These are phyloP conservation scores for Kluyveromyces starmeri DNA, from an alignment of 805 yeast species.

Conservation along the genomic window DNA sequence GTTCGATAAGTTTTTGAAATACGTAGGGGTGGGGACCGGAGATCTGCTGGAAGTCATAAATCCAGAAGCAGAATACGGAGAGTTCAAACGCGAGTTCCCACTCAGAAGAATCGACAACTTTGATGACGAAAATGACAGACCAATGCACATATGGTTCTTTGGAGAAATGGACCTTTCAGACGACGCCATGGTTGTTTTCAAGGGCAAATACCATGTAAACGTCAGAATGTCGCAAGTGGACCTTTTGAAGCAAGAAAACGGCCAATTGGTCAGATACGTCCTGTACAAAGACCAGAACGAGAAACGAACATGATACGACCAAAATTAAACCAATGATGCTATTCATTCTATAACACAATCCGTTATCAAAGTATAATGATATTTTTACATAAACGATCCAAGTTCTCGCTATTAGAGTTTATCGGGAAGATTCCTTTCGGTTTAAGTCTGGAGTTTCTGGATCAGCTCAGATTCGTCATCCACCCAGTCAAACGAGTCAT, in stretches of 20 bases:
- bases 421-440: too few species aligned
- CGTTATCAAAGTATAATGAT: not conserved
- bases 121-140: slow-evolving; percentile 11
- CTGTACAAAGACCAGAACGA: slow-evolving; percentile 17
- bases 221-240: slow-evolving; percentile 24
- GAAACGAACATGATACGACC: not conserved
- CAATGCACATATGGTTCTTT: slow-evolving; percentile 24
- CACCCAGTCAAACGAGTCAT: slow-evolving; percentile 20
- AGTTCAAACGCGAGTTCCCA: slow-evolving; percentile 25
- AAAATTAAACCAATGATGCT: not conserved
- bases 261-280: slow-evolving; percentile 21
- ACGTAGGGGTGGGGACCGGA: slow-evolving; percentile 17
- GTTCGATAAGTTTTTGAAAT: slow-evolving; percentile 11
- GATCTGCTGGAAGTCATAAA: slow-evolving; percentile 20
- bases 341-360: not conserved
- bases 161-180: slow-evolving; percentile 22
- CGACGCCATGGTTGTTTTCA: slow-evolving; percentile 19
- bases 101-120: slow-evolving; percentile 9
- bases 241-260: slow-evolving; percentile 21
- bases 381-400: not conserved
- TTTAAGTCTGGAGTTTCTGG: slow-evolving; percentile 9
- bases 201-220: slow-evolving; percentile 27
- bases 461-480: slow-evolving; percentile 24
- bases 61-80: slow-evolving; percentile 20
- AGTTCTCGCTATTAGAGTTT: too few species aligned